These are phyloP conservation scores for Oryza glaberrima DNA, from an alignment of 176 grass and related monocot genomes.

Conservation along the genomic window DNA sequence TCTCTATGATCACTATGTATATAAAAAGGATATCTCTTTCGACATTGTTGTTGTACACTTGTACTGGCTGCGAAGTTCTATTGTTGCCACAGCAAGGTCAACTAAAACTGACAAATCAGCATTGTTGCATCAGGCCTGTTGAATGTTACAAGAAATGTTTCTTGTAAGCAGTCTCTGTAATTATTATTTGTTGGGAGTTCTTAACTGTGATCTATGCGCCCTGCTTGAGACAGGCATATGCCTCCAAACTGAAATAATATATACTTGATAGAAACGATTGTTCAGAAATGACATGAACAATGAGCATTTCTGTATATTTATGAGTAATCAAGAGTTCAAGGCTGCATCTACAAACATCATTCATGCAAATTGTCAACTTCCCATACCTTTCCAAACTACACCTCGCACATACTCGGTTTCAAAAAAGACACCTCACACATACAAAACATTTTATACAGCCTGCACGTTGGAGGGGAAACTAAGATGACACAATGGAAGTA, in stretches of 20 bases:
- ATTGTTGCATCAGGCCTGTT: background rate
- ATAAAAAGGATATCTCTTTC: background rate
- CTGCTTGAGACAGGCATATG: background rate
- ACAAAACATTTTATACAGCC: background rate
- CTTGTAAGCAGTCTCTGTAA: background rate
- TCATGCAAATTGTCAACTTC: background rate
- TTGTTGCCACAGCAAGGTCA: background rate
- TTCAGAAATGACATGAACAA: background rate
- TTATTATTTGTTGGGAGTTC: background rate
- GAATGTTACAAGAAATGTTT: background rate
- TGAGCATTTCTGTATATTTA: background rate
- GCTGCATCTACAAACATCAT: too few relatives aligned
- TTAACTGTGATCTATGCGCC: background rate
- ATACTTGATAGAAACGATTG: background rate
- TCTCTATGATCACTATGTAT: background rate
- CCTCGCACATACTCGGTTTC: too few relatives aligned
- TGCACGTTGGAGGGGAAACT: background rate
- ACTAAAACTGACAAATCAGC: constrained; percentile 1
- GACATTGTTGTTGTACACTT: background rate
- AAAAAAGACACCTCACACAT: too few relatives aligned
- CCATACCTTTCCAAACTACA: background rate
- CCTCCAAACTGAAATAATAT: background rate
- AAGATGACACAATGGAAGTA: background rate
- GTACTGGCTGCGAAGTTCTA: background rate
- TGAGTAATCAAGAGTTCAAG: background rate